These are phyloP conservation scores for Peronospora belbahrii DNA, from an alignment of 352 stramenopile species.

Conservation along the genomic window DNA sequence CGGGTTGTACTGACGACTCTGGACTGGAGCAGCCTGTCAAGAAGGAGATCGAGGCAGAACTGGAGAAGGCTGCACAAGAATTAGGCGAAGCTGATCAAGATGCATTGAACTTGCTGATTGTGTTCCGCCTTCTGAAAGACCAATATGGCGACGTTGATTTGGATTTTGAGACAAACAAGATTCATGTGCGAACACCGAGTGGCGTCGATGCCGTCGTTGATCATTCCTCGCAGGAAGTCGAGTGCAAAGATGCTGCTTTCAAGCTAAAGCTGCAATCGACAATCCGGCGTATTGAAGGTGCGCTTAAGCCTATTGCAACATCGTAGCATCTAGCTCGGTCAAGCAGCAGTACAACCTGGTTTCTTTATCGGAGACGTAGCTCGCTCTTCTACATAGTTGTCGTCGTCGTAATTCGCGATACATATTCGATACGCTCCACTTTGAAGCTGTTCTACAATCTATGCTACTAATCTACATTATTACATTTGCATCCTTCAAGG, in stretches of 20 bases:
- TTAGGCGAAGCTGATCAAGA: constrained; percentile 70
- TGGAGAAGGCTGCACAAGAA: constrained; percentile 54
- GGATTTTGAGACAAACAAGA: constrained; percentile 85
- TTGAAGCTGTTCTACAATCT: constrained; percentile 4
- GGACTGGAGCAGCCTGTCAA: constrained; percentile 15
- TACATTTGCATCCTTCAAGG: constrained; percentile 2
- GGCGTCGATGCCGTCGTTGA: constrained; percentile 58
- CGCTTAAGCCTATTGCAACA: constrained; percentile 55
- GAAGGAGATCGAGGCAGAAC: constrained; percentile 13
- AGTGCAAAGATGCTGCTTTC: constrained; percentile 65
- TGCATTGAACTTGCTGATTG: constrained; percentile 73
- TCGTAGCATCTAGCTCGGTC: constrained; percentile 16
- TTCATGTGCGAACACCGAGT: constrained; percentile 76
- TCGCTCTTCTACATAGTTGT: constrained; percentile 5
- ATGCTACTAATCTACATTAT: too few species aligned
- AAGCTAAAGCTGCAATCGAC: constrained; percentile 63
- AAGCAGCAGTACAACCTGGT: not conserved
- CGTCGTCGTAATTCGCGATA: constrained; percentile 10
- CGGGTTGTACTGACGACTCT: constrained; percentile 7
- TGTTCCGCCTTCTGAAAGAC: constrained; percentile 80
- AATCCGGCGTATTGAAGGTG: constrained; percentile 55
- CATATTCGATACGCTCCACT: constrained; percentile 16
- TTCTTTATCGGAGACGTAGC: constrained; percentile 6
- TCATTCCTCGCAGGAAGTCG: constrained; percentile 49
- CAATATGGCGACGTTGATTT: constrained; percentile 82